These are phyloP conservation scores for Nematodospora valgi DNA, from an alignment of 805 yeast genomes.

Conservation along the genomic window DNA sequence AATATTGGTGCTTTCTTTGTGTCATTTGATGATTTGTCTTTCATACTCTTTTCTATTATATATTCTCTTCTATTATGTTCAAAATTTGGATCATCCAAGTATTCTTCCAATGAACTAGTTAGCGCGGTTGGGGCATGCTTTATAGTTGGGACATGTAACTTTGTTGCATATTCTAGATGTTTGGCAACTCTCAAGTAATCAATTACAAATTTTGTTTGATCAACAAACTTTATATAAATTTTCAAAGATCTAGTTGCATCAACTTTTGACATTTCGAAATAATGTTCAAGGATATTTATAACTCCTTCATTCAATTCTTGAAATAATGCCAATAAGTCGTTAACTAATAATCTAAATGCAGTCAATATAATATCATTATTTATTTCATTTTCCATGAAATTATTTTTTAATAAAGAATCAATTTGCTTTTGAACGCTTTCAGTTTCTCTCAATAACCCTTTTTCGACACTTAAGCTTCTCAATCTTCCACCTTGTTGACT, in stretches of 20 bases:
- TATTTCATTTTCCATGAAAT: conserved; percentile 73
- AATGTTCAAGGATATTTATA: conserved; percentile 87
- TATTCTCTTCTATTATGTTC: conserved; percentile 77
- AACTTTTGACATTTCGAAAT: conserved; percentile 81
- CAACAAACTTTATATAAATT: conserved; percentile 81
- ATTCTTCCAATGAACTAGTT: conserved; percentile 82
- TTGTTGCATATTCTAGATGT: conserved; percentile 80
- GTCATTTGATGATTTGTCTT: conserved; percentile 15
- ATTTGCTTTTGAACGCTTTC: conserved; percentile 85
- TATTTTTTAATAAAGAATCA: conserved; percentile 68
- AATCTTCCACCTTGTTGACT: conserved; percentile 59
- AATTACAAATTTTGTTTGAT: conserved; percentile 82
- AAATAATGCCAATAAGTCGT: conserved; percentile 80
- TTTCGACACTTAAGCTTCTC: conserved; percentile 62
- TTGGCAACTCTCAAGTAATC: conserved; percentile 86
- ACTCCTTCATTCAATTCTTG: conserved; percentile 95
- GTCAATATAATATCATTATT: conserved; percentile 81
- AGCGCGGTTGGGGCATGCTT: conserved; percentile 96
- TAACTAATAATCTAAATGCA: conserved; percentile 84
- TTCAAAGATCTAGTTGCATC: conserved; percentile 87
- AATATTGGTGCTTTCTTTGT: conserved; percentile 5
- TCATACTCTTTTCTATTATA: conserved; percentile 57
- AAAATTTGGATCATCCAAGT: conserved; percentile 80
- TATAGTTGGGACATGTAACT: conserved; percentile 89
- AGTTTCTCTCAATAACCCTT: conserved; percentile 78